Percentiles rank a stretch among this genome's conserved stretches.
phyloP scores from a whole-genome alignment of 345 rosid species.

The Kernera saxatilis region DNA sequence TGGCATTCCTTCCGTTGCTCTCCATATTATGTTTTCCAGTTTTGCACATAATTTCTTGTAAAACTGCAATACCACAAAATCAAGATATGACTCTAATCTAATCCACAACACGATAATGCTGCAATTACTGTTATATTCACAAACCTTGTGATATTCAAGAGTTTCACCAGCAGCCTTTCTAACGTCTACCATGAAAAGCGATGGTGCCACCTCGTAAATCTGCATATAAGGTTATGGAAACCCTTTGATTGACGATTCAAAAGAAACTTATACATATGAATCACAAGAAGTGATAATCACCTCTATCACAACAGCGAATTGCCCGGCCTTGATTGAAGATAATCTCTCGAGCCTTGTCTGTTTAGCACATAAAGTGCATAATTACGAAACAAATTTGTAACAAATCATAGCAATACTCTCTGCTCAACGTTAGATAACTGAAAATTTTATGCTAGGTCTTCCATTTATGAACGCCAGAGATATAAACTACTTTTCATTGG shows the following conservation, averaged over 20 bases:
- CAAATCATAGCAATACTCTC: neutral
- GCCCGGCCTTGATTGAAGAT: constrained; percentile 51
- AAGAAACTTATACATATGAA: neutral
- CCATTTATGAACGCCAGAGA: neutral
- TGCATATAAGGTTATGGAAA: constrained; percentile 15
- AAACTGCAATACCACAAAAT: constrained; percentile 44
- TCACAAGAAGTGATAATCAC: constrained; percentile 26
- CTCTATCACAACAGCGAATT: constrained; percentile 76
- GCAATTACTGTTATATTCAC: neutral
- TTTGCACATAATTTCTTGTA: constrained; percentile 70
- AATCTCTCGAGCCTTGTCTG: constrained; percentile 75
- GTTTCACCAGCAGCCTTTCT: constrained; percentile 91
- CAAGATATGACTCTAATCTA: neutral
- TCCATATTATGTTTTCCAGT: constrained; percentile 77
- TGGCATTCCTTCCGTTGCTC: constrained; percentile 43
- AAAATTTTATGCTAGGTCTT: neutral
- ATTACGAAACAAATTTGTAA: neutral
- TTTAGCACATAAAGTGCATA: neutral
- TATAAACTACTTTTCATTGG: neutral
- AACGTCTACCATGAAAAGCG: constrained; percentile 88
- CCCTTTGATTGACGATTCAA: neutral
- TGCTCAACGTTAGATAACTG: neutral
- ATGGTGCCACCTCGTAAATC: constrained; percentile 89
- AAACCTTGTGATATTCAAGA: constrained; percentile 86
- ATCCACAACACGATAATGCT: neutral